Conservation (phyloP, 2,329 filamentous ascomycete species). For the Cladophialophora yegresii region DNA sequence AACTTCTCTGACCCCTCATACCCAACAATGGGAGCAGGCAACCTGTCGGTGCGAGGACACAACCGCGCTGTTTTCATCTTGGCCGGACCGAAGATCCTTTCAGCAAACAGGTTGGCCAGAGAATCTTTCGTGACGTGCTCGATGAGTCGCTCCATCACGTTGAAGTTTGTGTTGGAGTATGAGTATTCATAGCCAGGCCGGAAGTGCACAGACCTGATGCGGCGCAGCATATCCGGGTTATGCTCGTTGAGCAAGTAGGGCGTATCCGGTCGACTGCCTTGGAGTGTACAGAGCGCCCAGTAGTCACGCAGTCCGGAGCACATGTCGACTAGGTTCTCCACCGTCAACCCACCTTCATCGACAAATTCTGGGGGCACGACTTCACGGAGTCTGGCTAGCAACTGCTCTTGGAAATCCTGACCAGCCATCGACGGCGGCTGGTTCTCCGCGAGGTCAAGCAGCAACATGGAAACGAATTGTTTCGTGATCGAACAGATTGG, state of each 20-base stretch:
- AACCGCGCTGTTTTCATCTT: conserved; percentile 48
- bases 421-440: conserved; percentile 38
- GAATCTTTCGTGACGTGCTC: conserved; percentile 44
- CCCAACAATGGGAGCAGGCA: conserved; percentile 47
- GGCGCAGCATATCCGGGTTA: conserved; percentile 38
- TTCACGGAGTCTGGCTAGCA: conserved; percentile 39
- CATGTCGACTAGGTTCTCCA: conserved; percentile 46
- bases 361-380: conserved; percentile 38
- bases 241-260: conserved; percentile 44
- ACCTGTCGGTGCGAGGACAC: conserved; percentile 43
- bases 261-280: conserved; percentile 47
- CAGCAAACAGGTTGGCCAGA: conserved; percentile 42
- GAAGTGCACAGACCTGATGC: conserved; percentile 47
- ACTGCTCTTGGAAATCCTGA: conserved; percentile 39
- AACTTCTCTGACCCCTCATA: conserved; percentile 47
- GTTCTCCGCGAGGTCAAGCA: conserved; percentile 43
- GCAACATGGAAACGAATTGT: conserved; percentile 40
- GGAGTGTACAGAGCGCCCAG: conserved; percentile 50
- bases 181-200: conserved; percentile 48
- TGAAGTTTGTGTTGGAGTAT: conserved; percentile 52
- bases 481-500: conserved; percentile 55
- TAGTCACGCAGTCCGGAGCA: conserved; percentile 52
- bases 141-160: conserved; percentile 44
- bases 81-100: conserved; percentile 47
- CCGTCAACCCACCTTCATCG: conserved; percentile 39